Evolutionary conservation across 129 eudicot species (phyloP).

Genomic region (Solidago caesia): DNA sequence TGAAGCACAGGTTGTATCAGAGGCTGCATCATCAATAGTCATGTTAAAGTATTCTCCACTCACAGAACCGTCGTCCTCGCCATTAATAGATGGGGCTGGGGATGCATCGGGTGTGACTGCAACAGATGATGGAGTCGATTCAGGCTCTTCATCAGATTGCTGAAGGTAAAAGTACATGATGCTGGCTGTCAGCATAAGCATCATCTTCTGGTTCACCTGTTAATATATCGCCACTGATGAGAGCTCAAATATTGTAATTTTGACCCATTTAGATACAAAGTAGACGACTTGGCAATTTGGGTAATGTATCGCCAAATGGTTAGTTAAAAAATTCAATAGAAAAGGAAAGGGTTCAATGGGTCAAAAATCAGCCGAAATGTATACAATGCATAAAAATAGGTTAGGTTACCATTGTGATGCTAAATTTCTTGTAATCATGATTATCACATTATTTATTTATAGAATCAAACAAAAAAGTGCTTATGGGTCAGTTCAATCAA

Average conservation of each 20-base stretch:
- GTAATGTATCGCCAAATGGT: too few species aligned
- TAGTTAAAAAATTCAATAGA: too few species aligned
- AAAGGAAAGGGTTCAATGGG: too few species aligned
- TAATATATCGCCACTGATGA: neutral
- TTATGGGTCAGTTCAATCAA: too few species aligned
- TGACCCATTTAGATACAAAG: neutral
- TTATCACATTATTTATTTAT: too few species aligned
- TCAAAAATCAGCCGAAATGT: too few species aligned
- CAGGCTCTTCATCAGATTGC: conserved; percentile 55
- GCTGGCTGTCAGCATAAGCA: conserved; percentile 84
- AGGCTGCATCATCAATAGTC: conserved; percentile 57
- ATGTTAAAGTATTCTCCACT: conserved; percentile 44
- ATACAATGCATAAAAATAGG: too few species aligned
- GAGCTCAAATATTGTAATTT: neutral
- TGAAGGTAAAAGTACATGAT: conserved; percentile 95
- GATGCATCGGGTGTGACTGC: conserved; percentile 51
- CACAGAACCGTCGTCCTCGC: conserved; percentile 43
- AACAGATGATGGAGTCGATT: conserved; percentile 45
- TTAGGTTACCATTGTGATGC: too few species aligned
- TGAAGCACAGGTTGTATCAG: conserved; percentile 43
- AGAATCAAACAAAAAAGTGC: too few species aligned
- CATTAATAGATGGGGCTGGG: conserved; percentile 48
- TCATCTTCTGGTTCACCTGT: conserved; percentile 60
- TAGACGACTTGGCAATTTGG: too few species aligned
- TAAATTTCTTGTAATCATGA: too few species aligned